phyloP scores from a whole-genome alignment of 164 flowering plant genomes.

The Annona squamosa region DNA sequence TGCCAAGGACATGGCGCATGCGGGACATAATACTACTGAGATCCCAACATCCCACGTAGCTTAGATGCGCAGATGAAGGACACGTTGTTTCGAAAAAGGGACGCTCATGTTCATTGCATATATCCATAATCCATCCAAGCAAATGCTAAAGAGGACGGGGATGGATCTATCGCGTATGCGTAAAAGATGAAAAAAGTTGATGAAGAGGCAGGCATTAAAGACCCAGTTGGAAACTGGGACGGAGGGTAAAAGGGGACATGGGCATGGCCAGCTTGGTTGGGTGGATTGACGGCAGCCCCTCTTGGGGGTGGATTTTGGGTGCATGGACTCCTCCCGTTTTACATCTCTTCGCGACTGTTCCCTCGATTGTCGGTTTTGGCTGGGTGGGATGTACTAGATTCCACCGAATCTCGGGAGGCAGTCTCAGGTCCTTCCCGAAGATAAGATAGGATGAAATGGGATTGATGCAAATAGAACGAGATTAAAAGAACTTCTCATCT shows the following conservation, averaged over 20 bases:
- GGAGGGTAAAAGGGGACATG: neutral
- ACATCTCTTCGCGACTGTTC: neutral
- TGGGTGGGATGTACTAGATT: constrained; percentile 7
- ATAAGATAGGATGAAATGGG: neutral
- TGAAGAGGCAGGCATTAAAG: neutral
- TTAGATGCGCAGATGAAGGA: neutral
- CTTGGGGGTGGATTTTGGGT: neutral
- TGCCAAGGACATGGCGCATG: neutral
- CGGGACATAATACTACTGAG: neutral
- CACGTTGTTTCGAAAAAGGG: neutral
- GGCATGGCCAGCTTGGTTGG: neutral
- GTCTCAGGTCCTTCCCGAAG: neutral
- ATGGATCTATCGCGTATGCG: neutral
- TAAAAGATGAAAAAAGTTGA: neutral
- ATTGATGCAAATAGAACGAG: neutral
- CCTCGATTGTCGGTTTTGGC: neutral
- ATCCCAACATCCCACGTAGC: constrained; percentile 1
- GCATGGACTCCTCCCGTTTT: neutral
- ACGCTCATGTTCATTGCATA: constrained; percentile 1
- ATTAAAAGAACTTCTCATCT: neutral
- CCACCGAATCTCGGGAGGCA: neutral
- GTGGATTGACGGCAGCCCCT: neutral
- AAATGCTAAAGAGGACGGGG: neutral
- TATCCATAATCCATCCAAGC: neutral
- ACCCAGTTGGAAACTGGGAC: neutral